phyloP scores from a whole-genome alignment of 108 stramenopile species.

The Cylindrotheca closterium region DNA sequence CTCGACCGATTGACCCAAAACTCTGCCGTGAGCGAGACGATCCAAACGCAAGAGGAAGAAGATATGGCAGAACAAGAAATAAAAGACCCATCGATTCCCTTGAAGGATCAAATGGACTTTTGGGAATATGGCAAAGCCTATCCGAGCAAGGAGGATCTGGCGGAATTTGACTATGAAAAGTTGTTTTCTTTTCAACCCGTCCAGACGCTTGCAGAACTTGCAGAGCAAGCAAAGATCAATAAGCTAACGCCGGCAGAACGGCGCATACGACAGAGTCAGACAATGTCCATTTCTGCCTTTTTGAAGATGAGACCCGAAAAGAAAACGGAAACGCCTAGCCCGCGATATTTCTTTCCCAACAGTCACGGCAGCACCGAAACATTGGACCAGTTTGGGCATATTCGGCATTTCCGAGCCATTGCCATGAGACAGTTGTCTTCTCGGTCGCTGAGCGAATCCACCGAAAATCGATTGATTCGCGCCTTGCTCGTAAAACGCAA shows the following conservation, averaged over 20 bases:
- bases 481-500: conserved; percentile 7
- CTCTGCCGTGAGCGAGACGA: conserved; percentile 1
- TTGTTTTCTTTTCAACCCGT: no score
- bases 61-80: neutral
- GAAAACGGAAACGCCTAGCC: no score
- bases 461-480: conserved; percentile 25
- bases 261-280: no score
- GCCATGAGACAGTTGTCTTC: conserved; percentile 17
- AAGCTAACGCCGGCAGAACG: neutral
- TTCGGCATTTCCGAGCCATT: conserved; percentile 7
- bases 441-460: neutral
- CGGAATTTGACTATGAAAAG: neutral
- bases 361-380: neutral
- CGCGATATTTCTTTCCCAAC: conserved; percentile 4
- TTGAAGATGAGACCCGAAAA: no score
- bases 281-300: no score
- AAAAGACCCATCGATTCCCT: conserved; percentile 1
- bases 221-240: neutral
- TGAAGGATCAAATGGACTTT: conserved; percentile 19
- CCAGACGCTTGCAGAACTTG: no score
- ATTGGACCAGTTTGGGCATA: conserved; percentile 4
- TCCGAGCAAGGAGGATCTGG: neutral
- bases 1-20: conserved; percentile 26
- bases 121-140: conserved; percentile 20
- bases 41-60: neutral